Base-by-base conservation (phyloP, 2,329 filamentous ascomycete genomes). In the Xylaria sp. region DNA sequence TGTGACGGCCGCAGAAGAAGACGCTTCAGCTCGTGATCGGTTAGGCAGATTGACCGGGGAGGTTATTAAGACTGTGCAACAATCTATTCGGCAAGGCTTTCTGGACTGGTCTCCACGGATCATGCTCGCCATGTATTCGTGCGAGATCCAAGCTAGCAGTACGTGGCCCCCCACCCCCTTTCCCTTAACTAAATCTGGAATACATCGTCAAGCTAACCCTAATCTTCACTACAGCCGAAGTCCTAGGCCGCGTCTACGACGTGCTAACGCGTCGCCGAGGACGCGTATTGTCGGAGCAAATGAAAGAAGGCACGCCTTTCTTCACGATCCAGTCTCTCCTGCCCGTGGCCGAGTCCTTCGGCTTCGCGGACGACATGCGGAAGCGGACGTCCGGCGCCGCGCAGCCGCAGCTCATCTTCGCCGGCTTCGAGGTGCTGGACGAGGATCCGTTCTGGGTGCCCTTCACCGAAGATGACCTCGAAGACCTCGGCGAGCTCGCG, bases 401-500 rank as follows among this genome's bases (percentile, higher is more conserved):
- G 0, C 92, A 93, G 76, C 96, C 96, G 59, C 96, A 98, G 84
- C 86, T 99, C 46, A 91, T 97, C 70, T 99, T 98, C 79, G 89
- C 93, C 8, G 96, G 96, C 0, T 99, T 94, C 78, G 94, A 98
- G 80, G 88, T 97, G 74, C 85, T 98, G 1, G 94, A 98, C 79
- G 92, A 98, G 82, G 96, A 99, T 83, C 96, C 96, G 0, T 97
- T 97, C 83, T 99, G 96, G 96, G 94, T 97, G 56, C 96, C 96
- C 1, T 94, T 94, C 73, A 98, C 95, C 0, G 96, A 98, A 78
- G 96, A 98, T 79, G 94, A 99, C 78, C 82, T 99, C 61, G 96
- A 99, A 85, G 96, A 99, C 84, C 83, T 99, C 69, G 96, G 96
- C 31, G 95, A 98, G 84, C 84, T 95, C 79, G 96, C 93, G 3